Conservation (phyloP, 371 early-diverging fungal genomes). For the Cokeromyces recurvatus region DNA sequence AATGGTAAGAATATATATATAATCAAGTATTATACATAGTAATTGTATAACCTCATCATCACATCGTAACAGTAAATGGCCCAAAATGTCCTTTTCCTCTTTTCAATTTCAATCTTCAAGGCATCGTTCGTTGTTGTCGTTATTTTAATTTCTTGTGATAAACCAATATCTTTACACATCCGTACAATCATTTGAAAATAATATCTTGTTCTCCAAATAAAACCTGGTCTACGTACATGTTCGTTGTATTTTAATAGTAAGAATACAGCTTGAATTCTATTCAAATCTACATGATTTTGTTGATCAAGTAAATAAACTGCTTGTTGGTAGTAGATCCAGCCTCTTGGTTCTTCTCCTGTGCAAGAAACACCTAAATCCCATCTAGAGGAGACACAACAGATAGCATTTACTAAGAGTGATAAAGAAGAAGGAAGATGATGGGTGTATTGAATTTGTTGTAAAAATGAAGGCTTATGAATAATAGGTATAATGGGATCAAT, state of each 20-base stretch:
- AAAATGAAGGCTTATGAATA: constrained; percentile 47
- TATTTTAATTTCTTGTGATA: constrained; percentile 12
- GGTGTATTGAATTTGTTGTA: constrained; percentile 8
- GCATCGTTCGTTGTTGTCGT: no score
- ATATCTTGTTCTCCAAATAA: constrained; percentile 22
- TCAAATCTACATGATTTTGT: constrained; percentile 14
- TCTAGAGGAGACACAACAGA: constrained; percentile 26
- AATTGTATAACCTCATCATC: constrained; percentile 39
- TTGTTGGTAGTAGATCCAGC: constrained; percentile 23
- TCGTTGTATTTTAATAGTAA: constrained; percentile 34
- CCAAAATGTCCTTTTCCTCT: constrained; percentile 27
- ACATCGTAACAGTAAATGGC: constrained; percentile 28
- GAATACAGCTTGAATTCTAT: constrained; percentile 27
- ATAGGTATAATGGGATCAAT: constrained; percentile 67
- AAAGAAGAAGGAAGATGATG: constrained; percentile 3
- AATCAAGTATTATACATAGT: no score
- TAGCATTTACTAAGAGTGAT: constrained; percentile 28
- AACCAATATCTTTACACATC: constrained; percentile 27
- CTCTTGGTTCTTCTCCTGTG: constrained; percentile 17
- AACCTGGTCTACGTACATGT: constrained; percentile 27
- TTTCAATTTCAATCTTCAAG: constrained; percentile 11
- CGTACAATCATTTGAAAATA: constrained; percentile 24
- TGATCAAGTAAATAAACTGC: constrained; percentile 21
- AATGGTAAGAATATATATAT: neutral
- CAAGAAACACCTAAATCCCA: constrained; percentile 16